Evolutionary conservation across 2,329 filamentous ascomycete species (phyloP).

Genomic region (Trichothecium roseum): DNA sequence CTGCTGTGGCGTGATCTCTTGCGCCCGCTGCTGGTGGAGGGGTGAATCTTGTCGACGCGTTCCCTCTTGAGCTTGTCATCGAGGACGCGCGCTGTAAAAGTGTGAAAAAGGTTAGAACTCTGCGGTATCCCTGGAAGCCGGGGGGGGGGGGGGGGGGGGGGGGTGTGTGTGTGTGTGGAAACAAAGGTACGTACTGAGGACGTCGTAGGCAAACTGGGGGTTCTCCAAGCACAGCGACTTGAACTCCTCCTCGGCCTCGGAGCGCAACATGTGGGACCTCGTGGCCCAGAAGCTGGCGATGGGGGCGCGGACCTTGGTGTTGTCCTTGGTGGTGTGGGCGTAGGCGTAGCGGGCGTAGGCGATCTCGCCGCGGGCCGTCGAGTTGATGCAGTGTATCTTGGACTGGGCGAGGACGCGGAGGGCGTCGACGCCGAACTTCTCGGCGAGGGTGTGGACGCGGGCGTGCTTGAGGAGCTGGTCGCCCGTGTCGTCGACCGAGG

Average conservation of each 20-base stretch:
- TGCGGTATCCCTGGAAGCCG: neutral
- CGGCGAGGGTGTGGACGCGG: constrained; percentile 78
- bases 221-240: constrained; percentile 75
- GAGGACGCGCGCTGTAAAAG: constrained; percentile 43
- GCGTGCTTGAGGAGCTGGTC: constrained; percentile 81
- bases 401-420: constrained; percentile 70
- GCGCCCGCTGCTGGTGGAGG: constrained; percentile 35
- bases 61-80: constrained; percentile 59
- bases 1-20: constrained; percentile 48
- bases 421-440: constrained; percentile 57
- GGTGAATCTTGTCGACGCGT: constrained; percentile 48
- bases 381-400: constrained; percentile 89
- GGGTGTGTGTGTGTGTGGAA: too few species aligned
- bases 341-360: constrained; percentile 88
- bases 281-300: constrained; percentile 88
- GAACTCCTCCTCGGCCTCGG: constrained; percentile 83
- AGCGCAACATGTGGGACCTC: constrained; percentile 66
- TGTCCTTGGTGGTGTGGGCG: constrained; percentile 58
- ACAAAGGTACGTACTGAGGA: constrained; percentile 55
- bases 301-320: constrained; percentile 65
- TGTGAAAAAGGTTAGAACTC: neutral
- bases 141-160: too few species aligned
- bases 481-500: constrained; percentile 64
- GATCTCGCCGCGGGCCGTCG: constrained; percentile 81
- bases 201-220: constrained; percentile 87